Evolutionary conservation across 371 early-diverging fungal species (phyloP).

Genomic region (Syncephalastrum racemosum): DNA sequence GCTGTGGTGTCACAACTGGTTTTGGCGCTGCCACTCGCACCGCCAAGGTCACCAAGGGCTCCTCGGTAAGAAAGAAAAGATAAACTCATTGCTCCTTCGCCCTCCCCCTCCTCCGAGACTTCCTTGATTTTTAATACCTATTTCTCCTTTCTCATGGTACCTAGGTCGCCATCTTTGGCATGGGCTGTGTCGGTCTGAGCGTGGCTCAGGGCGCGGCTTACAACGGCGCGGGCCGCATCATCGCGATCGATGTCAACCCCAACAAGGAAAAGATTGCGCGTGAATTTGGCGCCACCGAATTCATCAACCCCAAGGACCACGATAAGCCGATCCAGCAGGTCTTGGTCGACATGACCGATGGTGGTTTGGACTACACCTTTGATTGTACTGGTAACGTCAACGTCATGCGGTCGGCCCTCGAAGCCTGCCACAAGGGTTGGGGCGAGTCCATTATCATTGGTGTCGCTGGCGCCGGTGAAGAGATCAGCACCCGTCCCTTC

Average conservation of each 20-base stretch:
- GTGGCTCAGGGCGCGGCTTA: constrained; percentile 86
- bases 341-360: constrained; percentile 88
- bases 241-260: constrained; percentile 91
- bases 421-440: constrained; percentile 94
- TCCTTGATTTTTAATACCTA: background rate
- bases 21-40: constrained; percentile 94
- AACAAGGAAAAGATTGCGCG: constrained; percentile 72
- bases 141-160: background rate
- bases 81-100: background rate
- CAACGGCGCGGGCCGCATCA: constrained; percentile 79
- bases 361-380: constrained; percentile 95
- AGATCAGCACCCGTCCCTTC: constrained; percentile 92
- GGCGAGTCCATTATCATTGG: constrained; percentile 87
- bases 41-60: constrained; percentile 83
- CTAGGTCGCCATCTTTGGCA: constrained; percentile 89
- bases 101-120: background rate
- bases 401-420: constrained; percentile 94
- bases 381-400: constrained; percentile 91
- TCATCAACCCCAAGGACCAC: constrained; percentile 85
- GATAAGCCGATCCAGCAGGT: constrained; percentile 81
- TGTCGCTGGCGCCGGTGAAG: constrained; percentile 92
- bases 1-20: constrained; percentile 96
- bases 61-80: constrained; percentile 36
- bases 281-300: constrained; percentile 92
- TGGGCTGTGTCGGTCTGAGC: constrained; percentile 93